phyloP scores from a whole-genome alignment of 371 early-diverging fungal genomes.

The Mucor circinelloides region DNA sequence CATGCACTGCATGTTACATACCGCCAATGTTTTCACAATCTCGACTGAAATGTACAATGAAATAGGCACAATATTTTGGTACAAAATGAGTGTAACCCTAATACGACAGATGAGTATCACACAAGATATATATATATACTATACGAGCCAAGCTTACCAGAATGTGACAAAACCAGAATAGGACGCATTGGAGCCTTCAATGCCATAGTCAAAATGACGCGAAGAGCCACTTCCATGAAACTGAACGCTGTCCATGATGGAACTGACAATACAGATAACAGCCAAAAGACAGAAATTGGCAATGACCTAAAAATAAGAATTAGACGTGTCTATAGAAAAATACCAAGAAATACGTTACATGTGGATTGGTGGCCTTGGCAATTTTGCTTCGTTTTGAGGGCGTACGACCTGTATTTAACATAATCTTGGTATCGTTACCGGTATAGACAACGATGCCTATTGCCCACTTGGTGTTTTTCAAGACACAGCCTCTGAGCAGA shows the following conservation, averaged over 20 bases:
- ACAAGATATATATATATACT: not conserved
- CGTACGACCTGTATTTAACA: constrained; percentile 86
- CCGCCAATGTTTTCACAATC: constrained; percentile 75
- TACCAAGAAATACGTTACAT: constrained; percentile 51
- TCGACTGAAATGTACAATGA: constrained; percentile 97
- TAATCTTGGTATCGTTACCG: constrained; percentile 91
- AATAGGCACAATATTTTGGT: constrained; percentile 82
- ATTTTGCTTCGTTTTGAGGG: constrained; percentile 94
- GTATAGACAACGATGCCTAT: constrained; percentile 86
- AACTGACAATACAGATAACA: constrained; percentile 63
- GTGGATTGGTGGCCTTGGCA: constrained; percentile 92
- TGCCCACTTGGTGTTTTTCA: constrained; percentile 88
- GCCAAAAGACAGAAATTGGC: constrained; percentile 49
- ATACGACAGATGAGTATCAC: constrained; percentile 20
- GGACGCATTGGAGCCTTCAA: constrained; percentile 33
- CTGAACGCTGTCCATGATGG: constrained; percentile 62
- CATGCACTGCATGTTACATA: constrained; percentile 33
- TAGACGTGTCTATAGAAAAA: not conserved
- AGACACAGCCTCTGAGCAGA: constrained; percentile 88
- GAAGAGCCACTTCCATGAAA: constrained; percentile 40
- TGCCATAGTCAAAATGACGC: constrained; percentile 38
- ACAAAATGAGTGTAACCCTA: constrained; percentile 59
- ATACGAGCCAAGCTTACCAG: constrained; percentile 37
- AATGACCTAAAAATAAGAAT: constrained; percentile 39
- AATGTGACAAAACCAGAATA: constrained; percentile 54